Conservation (phyloP, 768 basidiomycete genomes). For the Hygrophorus pudorinus region DNA sequence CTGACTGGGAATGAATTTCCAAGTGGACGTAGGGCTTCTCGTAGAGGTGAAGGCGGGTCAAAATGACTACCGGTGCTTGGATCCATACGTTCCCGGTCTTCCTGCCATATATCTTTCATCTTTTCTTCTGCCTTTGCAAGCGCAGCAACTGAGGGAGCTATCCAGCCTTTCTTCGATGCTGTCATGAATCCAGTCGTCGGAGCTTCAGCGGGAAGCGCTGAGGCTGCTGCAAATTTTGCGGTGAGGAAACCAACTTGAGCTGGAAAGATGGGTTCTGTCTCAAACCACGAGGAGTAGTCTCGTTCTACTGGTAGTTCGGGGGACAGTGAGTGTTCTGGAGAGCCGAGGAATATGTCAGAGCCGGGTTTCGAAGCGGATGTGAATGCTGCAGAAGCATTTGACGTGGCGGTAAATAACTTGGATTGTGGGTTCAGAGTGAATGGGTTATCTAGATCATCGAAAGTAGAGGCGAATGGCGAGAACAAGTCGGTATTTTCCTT, state of each 20-base stretch:
- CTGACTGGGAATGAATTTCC: conserved; percentile 31
- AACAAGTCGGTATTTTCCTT: not conserved
- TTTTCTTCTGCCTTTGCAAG: conserved; percentile 45
- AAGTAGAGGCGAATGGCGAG: conserved; percentile 6
- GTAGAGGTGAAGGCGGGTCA: conserved; percentile 21
- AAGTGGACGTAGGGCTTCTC: conserved; percentile 27
- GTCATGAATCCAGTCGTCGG: conserved; percentile 18
- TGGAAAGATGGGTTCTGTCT: conserved; percentile 16
- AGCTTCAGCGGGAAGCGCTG: conserved; percentile 4
- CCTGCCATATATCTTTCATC: conserved; percentile 36
- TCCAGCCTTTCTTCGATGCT: conserved; percentile 25
- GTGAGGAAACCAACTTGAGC: conserved; percentile 25
- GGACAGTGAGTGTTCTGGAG: conserved; percentile 17
- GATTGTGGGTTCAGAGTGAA: conserved; percentile 17
- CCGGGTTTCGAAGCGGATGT: conserved; percentile 19
- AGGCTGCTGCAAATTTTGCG: conserved; percentile 18
- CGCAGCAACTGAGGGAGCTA: conserved; percentile 44
- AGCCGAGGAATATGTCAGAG: conserved; percentile 8
- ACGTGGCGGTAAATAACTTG: not conserved
- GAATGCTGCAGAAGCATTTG: conserved; percentile 10
- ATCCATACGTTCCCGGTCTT: conserved; percentile 14
- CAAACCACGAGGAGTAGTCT: conserved; percentile 44
- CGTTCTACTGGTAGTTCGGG: conserved; percentile 29
- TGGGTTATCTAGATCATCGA: conserved; percentile 35
- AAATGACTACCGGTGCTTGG: conserved; percentile 9